A percentile compares a stretch with the other conserved stretches of the same genome.
Evolutionary conservation across 331 rosid species (phyloP).

Genomic region (Malus hybrid): DNA sequence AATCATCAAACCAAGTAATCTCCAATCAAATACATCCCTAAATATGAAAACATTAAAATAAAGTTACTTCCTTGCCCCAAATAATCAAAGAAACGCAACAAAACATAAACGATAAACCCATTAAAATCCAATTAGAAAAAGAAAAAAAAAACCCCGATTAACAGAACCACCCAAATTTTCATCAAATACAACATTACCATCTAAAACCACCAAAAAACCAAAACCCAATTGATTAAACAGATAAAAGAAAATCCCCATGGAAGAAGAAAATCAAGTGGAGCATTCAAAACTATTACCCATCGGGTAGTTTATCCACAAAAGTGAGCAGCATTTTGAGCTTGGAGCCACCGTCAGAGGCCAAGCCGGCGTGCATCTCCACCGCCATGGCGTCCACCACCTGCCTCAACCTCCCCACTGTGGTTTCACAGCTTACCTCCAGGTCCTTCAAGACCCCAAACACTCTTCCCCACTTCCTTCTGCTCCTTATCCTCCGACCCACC

Average conservation of each 20-base stretch:
- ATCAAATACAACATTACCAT: background rate
- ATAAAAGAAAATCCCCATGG: background rate
- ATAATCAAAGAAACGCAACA: background rate
- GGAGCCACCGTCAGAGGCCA: constrained; percentile 96
- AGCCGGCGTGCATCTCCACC: constrained; percentile 99
- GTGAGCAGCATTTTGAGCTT: constrained; percentile 98
- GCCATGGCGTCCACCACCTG: constrained; percentile 97
- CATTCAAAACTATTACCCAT: constrained; percentile 46
- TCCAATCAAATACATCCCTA: background rate
- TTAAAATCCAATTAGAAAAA: background rate
- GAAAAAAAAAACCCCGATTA: background rate
- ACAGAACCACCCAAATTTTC: background rate
- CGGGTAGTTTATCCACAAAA: constrained; percentile 78
- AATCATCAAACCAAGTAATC: background rate
- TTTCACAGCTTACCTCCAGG: constrained; percentile 63
- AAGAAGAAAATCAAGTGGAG: background rate
- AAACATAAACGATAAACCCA: background rate
- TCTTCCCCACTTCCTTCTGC: constrained; percentile 66
- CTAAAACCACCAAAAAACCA: background rate
- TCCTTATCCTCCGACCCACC: constrained; percentile 65
- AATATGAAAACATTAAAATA: background rate
- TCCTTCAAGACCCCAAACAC: constrained; percentile 64
- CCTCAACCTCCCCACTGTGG: constrained; percentile 56
- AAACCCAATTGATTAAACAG: background rate
- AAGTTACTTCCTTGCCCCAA: background rate